phyloP scores from a whole-genome alignment of 345 rosid genomes.

The Barbarea vulgaris region DNA sequence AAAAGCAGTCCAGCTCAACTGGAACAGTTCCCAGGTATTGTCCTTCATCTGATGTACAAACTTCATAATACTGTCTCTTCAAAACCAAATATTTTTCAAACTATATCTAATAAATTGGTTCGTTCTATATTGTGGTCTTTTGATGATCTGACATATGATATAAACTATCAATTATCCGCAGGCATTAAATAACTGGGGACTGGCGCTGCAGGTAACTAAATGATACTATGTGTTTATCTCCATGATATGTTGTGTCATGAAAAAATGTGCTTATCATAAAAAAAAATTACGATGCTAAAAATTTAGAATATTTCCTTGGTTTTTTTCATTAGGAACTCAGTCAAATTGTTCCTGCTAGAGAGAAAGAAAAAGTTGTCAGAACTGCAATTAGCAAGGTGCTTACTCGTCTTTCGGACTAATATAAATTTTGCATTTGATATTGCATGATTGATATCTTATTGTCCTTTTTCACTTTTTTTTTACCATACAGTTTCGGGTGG shows the following conservation, averaged over 20 bases:
- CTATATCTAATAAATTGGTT: background rate
- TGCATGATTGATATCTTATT: slow-evolving; percentile 6
- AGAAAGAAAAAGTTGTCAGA: slow-evolving; percentile 86
- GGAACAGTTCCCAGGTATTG: slow-evolving; percentile 97
- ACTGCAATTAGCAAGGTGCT: slow-evolving; percentile 95
- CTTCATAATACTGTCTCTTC: slow-evolving; percentile 6
- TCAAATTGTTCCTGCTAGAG: slow-evolving; percentile 93
- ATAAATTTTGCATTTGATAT: slow-evolving; percentile 35
- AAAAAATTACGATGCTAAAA: background rate
- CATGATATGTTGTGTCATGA: slow-evolving; percentile 7
- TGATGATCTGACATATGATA: slow-evolving; percentile 1
- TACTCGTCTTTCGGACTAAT: slow-evolving; percentile 35
- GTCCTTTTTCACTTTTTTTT: slow-evolving; percentile 8
- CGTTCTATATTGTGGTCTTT: slow-evolving; percentile 15
- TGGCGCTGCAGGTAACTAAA: slow-evolving; percentile 79
- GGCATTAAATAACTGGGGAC: slow-evolving; percentile 99
- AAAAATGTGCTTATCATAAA: slow-evolving; percentile 8
- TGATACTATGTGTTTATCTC: slow-evolving; percentile 16
- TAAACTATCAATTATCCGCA: slow-evolving; percentile 45
- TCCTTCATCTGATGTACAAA: slow-evolving; percentile 18
- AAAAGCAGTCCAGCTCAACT: slow-evolving; percentile 92
- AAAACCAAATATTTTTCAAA: slow-evolving; percentile 17
- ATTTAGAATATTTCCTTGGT: slow-evolving; percentile 8
- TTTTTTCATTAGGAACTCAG: slow-evolving; percentile 77
- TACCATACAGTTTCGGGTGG: slow-evolving; percentile 84